These are phyloP conservation scores for Biscogniauxia mediterranea DNA, from an alignment of 2,329 filamentous ascomycete genomes.

Conservation along the genomic window DNA sequence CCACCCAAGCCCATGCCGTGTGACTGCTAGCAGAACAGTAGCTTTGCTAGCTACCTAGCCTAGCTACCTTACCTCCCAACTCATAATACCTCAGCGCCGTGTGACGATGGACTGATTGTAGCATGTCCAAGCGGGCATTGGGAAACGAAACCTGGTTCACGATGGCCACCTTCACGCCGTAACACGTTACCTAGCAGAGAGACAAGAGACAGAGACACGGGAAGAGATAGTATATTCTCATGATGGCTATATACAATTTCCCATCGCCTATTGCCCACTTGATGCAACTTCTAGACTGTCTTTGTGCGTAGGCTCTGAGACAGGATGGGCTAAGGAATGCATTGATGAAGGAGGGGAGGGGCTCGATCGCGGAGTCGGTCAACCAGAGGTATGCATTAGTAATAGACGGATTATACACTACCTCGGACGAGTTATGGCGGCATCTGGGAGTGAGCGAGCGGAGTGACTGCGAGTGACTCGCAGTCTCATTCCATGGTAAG, in stretches of 20 bases:
- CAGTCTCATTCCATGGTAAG: neutral
- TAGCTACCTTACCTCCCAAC: neutral
- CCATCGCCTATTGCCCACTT: constrained; percentile 4
- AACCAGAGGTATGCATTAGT: neutral
- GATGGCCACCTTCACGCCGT: constrained; percentile 14
- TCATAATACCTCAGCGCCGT: constrained; percentile 15
- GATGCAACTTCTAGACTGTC: neutral
- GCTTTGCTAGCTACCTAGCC: too few species aligned
- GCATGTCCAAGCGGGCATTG: constrained; percentile 22
- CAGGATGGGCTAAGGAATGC: neutral
- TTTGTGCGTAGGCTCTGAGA: neutral
- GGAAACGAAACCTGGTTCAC: neutral
- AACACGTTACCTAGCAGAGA: constrained; percentile 16
- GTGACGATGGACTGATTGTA: constrained; percentile 16
- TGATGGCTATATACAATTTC: constrained; percentile 4
- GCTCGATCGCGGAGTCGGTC: neutral
- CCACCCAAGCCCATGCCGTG: constrained; percentile 8
- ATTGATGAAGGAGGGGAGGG: neutral
- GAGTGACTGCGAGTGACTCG: neutral
- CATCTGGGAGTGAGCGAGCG: neutral
- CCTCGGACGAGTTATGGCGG: constrained; percentile 1
- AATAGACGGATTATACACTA: neutral
- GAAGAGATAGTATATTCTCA: constrained; percentile 6
- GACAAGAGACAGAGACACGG: too few species aligned
- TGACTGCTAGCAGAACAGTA: constrained; percentile 11